Base-by-base conservation (phyloP, 164 flowering plant species). In the Vitis vinifera region DNA sequence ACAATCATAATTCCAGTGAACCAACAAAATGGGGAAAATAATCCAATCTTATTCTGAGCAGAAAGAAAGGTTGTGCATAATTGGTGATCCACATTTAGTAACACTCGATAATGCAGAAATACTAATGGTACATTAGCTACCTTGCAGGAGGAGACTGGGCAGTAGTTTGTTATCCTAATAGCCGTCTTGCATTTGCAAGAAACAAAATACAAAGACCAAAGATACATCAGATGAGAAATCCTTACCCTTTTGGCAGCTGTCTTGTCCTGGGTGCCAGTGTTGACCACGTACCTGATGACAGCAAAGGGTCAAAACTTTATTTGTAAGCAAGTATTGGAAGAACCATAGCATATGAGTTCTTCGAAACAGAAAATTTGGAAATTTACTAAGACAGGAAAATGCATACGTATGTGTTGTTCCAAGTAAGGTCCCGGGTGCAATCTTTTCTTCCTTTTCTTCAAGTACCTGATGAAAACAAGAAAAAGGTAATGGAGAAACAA, bases 321-420 rank as follows among this genome's bases (percentile, higher is more conserved):
- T 14, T 56, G 27, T 56, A 29, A 17, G 65, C 30, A 47, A 44
- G 19, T 10, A 31, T 37, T 8, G 10, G 14, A 51, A 51, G 31
- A 66, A 51, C 15, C 12, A 48, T 50, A 30, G 51, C 49, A 31
- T 10, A 31, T 44, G 55, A 61, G 44, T 37, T 37, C 37, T 55
- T 2, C 30, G 2, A 23, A 11, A 55, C 44, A 48, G 29, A 13
- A 69, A 8, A 66, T 11, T 62, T 15, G 27, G 8, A 30, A 27
- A 67, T 12, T 15, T 9, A 27, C 10, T 0, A 9, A 51, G 29
- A 51, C 56, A 74, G 52, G 49, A 17, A 56, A 9, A 65, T 48
- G 68, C 90, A 31, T 89, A 93, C 90, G 97, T 91, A 69, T 92
- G 99, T 23, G 92, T 77, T 65, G 97, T 88, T 70, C 95, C 97